Evolutionary conservation across 768 basidiomycete genomes (phyloP).

Genomic region (Tricholoma terreum): DNA sequence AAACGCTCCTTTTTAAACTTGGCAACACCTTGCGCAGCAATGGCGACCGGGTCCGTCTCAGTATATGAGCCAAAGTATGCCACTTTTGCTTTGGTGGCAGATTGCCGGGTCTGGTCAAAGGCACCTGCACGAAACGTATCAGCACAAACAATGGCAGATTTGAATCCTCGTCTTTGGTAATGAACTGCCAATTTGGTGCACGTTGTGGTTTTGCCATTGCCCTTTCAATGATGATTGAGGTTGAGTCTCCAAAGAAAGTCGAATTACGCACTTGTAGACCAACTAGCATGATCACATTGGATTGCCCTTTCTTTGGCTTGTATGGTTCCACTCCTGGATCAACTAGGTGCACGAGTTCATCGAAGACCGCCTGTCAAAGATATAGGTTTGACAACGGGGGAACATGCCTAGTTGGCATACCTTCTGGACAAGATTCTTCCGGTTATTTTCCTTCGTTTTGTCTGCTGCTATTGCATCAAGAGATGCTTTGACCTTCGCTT

Average conservation of each 20-base stretch:
- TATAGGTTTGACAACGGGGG: background rate
- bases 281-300: constrained; percentile 96
- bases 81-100: constrained; percentile 97
- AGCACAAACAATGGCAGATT: constrained; percentile 95
- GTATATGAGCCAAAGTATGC: constrained; percentile 99
- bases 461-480: constrained; percentile 63
- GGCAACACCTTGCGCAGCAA: constrained; percentile 89
- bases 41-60: constrained; percentile 95
- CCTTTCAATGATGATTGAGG: constrained; percentile 41
- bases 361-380: constrained; percentile 77
- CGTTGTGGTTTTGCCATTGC: constrained; percentile 98
- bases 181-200: constrained; percentile 98
- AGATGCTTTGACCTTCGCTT: constrained; percentile 81
- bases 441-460: constrained; percentile 75
- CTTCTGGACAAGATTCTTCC: constrained; percentile 90
- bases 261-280: constrained; percentile 74
- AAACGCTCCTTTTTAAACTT: constrained; percentile 99
- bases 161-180: constrained; percentile 96
- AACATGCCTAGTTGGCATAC: constrained; percentile 35
- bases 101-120: constrained; percentile 98
- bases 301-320: constrained; percentile 92
- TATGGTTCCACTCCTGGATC: constrained; percentile 95
- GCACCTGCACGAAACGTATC: constrained; percentile 99
- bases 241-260: background rate
- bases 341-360: constrained; percentile 92